Percentiles rank a stretch among this genome's conserved stretches.
Conservation (phyloP, 2,329 filamentous ascomycete species). For the Onygenales sp. region DNA sequence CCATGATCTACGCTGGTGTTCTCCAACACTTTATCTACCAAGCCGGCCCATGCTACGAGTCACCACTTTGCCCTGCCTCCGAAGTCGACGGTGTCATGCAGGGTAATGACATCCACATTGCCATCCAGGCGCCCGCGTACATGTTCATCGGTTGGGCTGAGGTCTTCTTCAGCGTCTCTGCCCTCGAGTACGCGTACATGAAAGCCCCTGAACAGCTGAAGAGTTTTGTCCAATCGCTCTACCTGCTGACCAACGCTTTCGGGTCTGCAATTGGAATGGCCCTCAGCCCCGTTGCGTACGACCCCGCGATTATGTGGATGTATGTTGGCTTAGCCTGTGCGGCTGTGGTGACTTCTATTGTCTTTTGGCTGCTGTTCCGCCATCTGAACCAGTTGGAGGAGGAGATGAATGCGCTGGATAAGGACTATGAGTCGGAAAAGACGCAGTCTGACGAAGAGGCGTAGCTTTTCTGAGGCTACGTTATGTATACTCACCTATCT, state of each 20-base stretch:
- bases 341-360: conserved; percentile 37
- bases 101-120: conserved; percentile 34
- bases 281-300: conserved; percentile 49
- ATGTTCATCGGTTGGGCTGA: conserved; percentile 42
- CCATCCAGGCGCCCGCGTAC: conserved; percentile 35
- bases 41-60: conserved; percentile 42
- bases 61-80: conserved; percentile 24
- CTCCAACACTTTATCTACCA: conserved; percentile 48
- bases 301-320: conserved; percentile 59
- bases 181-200: conserved; percentile 63
- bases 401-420: conserved; percentile 31
- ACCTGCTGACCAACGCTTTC: conserved; percentile 48
- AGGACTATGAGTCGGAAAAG: too few relatives aligned
- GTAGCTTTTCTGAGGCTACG: too few relatives aligned
- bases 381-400: conserved; percentile 41
- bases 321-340: conserved; percentile 48
- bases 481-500: too few relatives aligned
- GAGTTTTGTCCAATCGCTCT: conserved; percentile 48
- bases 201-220: conserved; percentile 62
- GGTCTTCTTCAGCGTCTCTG: conserved; percentile 54
- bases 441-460: too few relatives aligned
- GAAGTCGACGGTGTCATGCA: conserved; percentile 19
- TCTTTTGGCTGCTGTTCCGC: conserved; percentile 45
- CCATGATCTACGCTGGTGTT: conserved; percentile 51
- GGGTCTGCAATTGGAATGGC: conserved; percentile 52